Conservation (phyloP, 2,329 filamentous ascomycete species). For the Chaetomium olivaceum region DNA sequence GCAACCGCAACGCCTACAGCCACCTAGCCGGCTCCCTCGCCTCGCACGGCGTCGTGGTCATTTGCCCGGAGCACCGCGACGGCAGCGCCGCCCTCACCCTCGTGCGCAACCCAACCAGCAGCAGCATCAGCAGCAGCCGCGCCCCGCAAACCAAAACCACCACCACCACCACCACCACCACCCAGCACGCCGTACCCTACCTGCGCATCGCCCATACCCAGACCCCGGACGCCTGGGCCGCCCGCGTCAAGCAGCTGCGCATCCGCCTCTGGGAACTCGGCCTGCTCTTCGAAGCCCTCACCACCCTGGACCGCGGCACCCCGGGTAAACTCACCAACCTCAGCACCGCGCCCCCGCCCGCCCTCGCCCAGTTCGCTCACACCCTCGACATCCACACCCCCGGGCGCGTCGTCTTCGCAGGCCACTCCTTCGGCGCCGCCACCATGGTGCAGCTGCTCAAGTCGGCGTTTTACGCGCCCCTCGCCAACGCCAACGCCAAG, state of each 20-base stretch:
- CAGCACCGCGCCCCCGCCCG: constrained; percentile 45
- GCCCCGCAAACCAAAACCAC: constrained; percentile 36
- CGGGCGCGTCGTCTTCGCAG: constrained; percentile 72
- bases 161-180: too few species aligned
- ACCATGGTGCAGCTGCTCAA: constrained; percentile 77
- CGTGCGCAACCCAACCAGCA: constrained; percentile 67
- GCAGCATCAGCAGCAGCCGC: constrained; percentile 45
- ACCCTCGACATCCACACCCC: constrained; percentile 68
- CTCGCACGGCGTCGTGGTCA: constrained; percentile 76
- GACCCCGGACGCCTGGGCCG: constrained; percentile 64
- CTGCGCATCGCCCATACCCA: constrained; percentile 61
- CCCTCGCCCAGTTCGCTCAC: constrained; percentile 61
- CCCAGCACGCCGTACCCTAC: constrained; percentile 47
- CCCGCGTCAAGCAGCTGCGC: constrained; percentile 69
- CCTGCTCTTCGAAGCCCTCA: constrained; percentile 66
- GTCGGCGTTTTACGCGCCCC: constrained; percentile 67
- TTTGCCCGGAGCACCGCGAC: constrained; percentile 82
- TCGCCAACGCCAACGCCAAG: constrained; percentile 47
- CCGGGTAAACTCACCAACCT: constrained; percentile 52
- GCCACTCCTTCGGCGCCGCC: constrained; percentile 79
- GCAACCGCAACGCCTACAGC: constrained; percentile 82
- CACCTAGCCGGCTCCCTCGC: constrained; percentile 76
- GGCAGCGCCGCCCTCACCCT: constrained; percentile 75
- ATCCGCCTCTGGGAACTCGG: constrained; percentile 79
- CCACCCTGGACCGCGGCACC: constrained; percentile 57